Conservation (phyloP, 2,329 filamentous ascomycete genomes). For the Coniochaeta sp. region DNA sequence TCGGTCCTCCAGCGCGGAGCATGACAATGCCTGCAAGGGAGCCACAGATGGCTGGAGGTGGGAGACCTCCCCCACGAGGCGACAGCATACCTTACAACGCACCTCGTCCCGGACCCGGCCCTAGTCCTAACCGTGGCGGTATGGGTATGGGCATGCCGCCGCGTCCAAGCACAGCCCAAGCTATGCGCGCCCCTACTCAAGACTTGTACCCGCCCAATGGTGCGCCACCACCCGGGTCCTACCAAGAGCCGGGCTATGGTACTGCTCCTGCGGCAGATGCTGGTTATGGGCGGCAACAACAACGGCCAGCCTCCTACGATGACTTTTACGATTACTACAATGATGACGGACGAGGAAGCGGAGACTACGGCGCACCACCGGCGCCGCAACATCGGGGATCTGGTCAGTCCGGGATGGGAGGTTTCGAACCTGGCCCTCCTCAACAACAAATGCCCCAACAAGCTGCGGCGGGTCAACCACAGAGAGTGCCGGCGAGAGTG, state of each 20-base stretch:
- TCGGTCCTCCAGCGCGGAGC: constrained; percentile 47
- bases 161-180: constrained; percentile 48
- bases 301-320: constrained; percentile 31
- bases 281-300: constrained; percentile 28
- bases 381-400: constrained; percentile 17
- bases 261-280: constrained; percentile 22
- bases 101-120: constrained; percentile 25
- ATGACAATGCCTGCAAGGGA: constrained; percentile 54
- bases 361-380: constrained; percentile 20
- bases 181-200: constrained; percentile 45
- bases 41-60: constrained; percentile 25
- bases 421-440: constrained; percentile 34
- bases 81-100: constrained; percentile 41
- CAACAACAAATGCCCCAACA: constrained; percentile 13
- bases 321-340: constrained; percentile 51
- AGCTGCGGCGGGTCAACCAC: constrained; percentile 15
- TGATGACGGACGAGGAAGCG: constrained; percentile 18
- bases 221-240: constrained; percentile 27
- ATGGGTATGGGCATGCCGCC: constrained; percentile 28
- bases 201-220: constrained; percentile 41
- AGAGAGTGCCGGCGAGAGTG: constrained; percentile 41
- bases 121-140: too few species aligned
- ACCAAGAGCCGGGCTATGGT: constrained; percentile 23
- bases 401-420: constrained; percentile 24
- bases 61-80: constrained; percentile 25